Evolutionary conservation across 2,329 filamentous ascomycete genomes (phyloP), one percentile per base, ranked within the genome.

Genomic region (Trichoderma endophyticum): DNA sequence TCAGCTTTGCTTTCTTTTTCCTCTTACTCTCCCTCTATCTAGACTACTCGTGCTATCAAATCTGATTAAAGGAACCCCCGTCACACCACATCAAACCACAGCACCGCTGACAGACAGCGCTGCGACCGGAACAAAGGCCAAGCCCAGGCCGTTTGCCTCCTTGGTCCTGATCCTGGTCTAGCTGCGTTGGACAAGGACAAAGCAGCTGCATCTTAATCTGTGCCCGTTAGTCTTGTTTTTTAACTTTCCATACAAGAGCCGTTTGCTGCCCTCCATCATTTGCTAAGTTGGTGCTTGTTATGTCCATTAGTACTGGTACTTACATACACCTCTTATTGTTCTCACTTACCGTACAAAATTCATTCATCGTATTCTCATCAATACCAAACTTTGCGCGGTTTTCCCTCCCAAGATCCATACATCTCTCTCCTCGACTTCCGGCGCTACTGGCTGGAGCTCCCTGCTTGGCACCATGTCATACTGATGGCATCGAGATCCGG

Each of bases 41-140:
- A 11, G 30, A 32, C 30, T 32, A 30, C 28, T 26, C 1, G 36
- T 15, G n/a, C 39, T 30, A 43, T 39, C 18, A 11, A 11, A 15
- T 39, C 54, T 48, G 24, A 57, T 57, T 36, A 39, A 67, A 34
- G 15, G 36, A 30, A 36, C 65, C 65, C 65, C 54, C 51, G 65
- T 68, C 65, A 39, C 65, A 68, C 65, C 32, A 67, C 51, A 56
- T 43, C 64, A 54, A 60, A 59, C 51, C 32, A 28, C 65, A 59
- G 54, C 65, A 59, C 65, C 54, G 56, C 65, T 60, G 65, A 60
- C 65, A 57, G 64, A 57, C 64, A 60, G 65, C 56, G 32, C 65
- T 30, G 64, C 64, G 34, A 68, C 65, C 65, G 51, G 51, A 57
- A 28, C 30, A 21, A 54, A 57, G 64, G 30, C 64, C 64, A 32